Evolutionary conservation across 2,329 filamentous ascomycete genomes (phyloP).

Genomic region (Cordyceps tenuipes): DNA sequence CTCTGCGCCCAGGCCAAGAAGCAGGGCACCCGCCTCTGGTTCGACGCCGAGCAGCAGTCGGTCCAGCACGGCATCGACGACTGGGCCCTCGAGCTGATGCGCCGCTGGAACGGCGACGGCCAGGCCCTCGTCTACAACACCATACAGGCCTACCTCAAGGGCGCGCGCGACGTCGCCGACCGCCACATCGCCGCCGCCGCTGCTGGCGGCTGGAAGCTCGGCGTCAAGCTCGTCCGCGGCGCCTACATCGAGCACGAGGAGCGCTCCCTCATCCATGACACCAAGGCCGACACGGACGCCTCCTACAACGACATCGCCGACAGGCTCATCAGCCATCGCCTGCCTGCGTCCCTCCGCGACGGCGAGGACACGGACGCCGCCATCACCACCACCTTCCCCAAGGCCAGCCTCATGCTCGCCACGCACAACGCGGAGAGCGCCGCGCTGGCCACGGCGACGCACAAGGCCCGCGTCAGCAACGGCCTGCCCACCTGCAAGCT

Average conservation of each 20-base stretch:
- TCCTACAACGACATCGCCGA: conserved; percentile 61
- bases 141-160: conserved; percentile 62
- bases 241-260: conserved; percentile 59
- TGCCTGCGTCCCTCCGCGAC: conserved; percentile 19
- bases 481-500: conserved; percentile 23
- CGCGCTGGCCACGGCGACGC: conserved; percentile 31
- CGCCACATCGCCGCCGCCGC: conserved; percentile 46
- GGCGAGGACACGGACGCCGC: no score
- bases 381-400: conserved; percentile 31
- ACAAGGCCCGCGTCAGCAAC: conserved; percentile 6
- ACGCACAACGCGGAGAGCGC: conserved; percentile 68
- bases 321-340: conserved; percentile 48
- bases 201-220: conserved; percentile 50
- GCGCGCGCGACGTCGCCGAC: conserved; percentile 42
- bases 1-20: conserved; percentile 59
- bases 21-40: conserved; percentile 60
- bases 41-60: conserved; percentile 69
- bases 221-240: conserved; percentile 60
- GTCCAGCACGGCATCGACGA: conserved; percentile 65
- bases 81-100: conserved; percentile 65
- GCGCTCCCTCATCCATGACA: conserved; percentile 55
- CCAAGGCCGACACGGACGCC: conserved; percentile 55
- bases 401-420: conserved; percentile 56
- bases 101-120: conserved; percentile 55
- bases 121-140: conserved; percentile 64